A percentile compares a stretch with the other conserved stretches of the same genome.
Conservation (phyloP, 768 basidiomycete species). For the Mycena haematopus region DNA sequence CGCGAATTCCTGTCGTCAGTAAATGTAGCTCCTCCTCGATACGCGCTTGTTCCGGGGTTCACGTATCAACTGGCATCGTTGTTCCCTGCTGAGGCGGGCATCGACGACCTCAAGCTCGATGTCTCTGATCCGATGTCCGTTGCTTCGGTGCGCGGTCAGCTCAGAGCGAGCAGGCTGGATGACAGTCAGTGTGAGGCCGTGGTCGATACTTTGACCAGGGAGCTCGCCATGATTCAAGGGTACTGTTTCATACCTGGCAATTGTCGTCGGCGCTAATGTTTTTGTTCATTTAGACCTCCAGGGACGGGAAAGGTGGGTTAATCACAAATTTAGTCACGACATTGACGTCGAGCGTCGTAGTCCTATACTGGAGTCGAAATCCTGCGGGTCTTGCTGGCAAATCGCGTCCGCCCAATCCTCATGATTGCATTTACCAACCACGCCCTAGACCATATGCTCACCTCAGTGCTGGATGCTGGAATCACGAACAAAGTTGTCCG, state of each 20-base stretch:
- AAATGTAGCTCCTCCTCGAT: slow-evolving; percentile 57
- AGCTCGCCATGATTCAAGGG: slow-evolving; percentile 78
- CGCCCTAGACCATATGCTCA: slow-evolving; percentile 76
- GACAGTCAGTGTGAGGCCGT: slow-evolving; percentile 75
- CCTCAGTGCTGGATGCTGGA: slow-evolving; percentile 63
- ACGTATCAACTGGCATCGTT: slow-evolving; percentile 61
- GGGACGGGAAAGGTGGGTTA: slow-evolving; percentile 74
- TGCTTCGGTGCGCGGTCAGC: slow-evolving; percentile 49
- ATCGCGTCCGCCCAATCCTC: slow-evolving; percentile 55
- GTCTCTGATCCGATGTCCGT: slow-evolving; percentile 51
- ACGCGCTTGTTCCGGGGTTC: slow-evolving; percentile 61
- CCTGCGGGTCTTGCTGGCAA: slow-evolving; percentile 65
- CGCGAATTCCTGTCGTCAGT: slow-evolving; percentile 40
- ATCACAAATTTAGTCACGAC: not conserved
- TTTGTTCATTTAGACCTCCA: slow-evolving; percentile 59
- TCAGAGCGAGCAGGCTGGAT: slow-evolving; percentile 67
- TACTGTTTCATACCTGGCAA: slow-evolving; percentile 32
- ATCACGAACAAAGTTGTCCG: slow-evolving; percentile 73
- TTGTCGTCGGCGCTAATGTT: slow-evolving; percentile 6
- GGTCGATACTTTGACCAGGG: slow-evolving; percentile 62
- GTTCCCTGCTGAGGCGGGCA: slow-evolving; percentile 48
- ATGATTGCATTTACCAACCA: slow-evolving; percentile 76
- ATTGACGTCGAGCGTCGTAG: slow-evolving; percentile 37
- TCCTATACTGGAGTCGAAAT: slow-evolving; percentile 75
- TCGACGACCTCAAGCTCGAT: slow-evolving; percentile 47